phyloP scores from a whole-genome alignment of 257 asterid genomes.

The Capsicum rhomboideum region DNA sequence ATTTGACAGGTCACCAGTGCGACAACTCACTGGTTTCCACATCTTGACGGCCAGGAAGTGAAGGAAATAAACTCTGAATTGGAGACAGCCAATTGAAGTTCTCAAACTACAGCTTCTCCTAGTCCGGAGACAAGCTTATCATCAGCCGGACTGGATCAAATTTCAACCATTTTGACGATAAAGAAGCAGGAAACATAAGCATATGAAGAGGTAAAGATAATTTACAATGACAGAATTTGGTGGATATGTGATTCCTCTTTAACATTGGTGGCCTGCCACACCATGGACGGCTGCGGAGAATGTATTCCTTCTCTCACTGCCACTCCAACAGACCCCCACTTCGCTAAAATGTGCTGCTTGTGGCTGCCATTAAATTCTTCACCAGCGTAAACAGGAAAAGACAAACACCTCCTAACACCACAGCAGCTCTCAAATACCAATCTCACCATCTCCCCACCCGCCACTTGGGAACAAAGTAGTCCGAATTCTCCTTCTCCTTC shows the following conservation, averaged over 20 bases:
- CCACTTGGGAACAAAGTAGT: background rate
- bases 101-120: background rate
- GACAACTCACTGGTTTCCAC: background rate
- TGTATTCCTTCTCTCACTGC: background rate
- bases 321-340: background rate
- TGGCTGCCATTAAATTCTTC: background rate
- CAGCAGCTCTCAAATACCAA: background rate
- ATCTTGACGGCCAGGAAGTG: background rate
- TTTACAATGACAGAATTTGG: background rate
- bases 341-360: background rate
- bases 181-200: background rate
- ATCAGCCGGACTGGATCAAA: background rate
- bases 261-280: background rate
- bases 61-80: background rate
- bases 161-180: background rate
- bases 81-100: background rate
- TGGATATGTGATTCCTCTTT: background rate
- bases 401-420: background rate
- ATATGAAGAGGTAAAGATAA: background rate
- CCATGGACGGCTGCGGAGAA: background rate
- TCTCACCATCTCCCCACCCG: background rate
- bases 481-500: background rate
- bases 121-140: background rate
- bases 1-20: background rate
- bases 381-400: background rate